Evolutionary conservation across 805 yeast genomes (phyloP).

Genomic region (Ogataea dorogensis): DNA sequence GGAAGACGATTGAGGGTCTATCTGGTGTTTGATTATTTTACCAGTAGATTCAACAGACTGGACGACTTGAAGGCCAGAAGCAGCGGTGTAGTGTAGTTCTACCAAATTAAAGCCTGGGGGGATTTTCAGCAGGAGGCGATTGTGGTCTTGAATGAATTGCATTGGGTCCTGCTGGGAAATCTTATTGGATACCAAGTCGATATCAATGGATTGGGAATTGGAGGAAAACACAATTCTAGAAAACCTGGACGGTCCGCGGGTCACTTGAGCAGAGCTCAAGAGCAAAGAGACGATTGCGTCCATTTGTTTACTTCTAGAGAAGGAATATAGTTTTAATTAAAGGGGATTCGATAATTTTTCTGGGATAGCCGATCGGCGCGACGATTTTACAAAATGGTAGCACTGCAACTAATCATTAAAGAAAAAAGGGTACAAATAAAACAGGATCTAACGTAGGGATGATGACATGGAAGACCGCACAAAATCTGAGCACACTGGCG

Average conservation of each 20-base stretch:
- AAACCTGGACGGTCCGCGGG: slow-evolving; percentile 5
- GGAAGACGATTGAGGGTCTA: neutral
- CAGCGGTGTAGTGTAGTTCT: neutral
- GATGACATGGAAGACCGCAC: slow-evolving; percentile 5
- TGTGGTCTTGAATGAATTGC: slow-evolving; percentile 15
- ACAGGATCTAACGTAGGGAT: slow-evolving; percentile 8
- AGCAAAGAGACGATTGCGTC: slow-evolving; percentile 7
- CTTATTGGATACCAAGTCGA: slow-evolving; percentile 9
- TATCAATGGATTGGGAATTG: neutral
- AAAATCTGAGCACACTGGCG: slow-evolving; percentile 5
- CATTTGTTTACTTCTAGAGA: slow-evolving; percentile 3
- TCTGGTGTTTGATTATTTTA: slow-evolving; percentile 4
- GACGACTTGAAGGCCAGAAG: slow-evolving; percentile 4
- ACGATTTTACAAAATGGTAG: neutral
- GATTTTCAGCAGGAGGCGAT: slow-evolving; percentile 11
- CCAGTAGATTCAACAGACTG: slow-evolving; percentile 5
- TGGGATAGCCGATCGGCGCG: slow-evolving; percentile 4
- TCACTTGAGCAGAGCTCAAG: slow-evolving; percentile 1
- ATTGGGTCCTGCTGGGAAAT: slow-evolving; percentile 5
- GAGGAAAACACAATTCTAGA: slow-evolving; percentile 4
- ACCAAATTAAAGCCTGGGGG: slow-evolving; percentile 5
- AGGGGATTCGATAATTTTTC: neutral
- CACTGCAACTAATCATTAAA: slow-evolving; percentile 3
- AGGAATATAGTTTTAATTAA: neutral
- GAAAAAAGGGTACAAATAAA: slow-evolving; percentile 7